Evolutionary conservation across 2,329 filamentous ascomycete genomes (phyloP), one percentile per base, ranked within the genome.

Genomic region (Curvularia sp.): DNA sequence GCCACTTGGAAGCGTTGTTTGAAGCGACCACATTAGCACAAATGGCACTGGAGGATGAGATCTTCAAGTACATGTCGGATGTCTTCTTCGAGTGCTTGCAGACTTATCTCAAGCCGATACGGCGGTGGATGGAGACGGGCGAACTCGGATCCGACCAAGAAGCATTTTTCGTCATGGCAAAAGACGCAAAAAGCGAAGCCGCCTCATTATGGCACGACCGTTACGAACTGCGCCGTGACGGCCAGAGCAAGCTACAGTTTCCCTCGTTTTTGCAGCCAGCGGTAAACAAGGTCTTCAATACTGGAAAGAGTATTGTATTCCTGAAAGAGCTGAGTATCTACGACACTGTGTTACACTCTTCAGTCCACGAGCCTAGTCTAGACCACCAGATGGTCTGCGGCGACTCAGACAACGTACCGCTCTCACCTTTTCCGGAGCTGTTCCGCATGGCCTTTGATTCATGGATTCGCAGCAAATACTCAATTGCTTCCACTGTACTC

Each of bases 261-360:
- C 93, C 94, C 0, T 83, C 79, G 2, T 97, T 97, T 64, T 81
- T 97, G 4, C 86, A 88, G 38, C 83, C 88, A 2, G 85, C 88
- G 1, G 87, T 86, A 0, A 79, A 81, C 23, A 90, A 88, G 61
- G 92, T 97, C 36, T 94, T 97, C 68, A 92, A 89, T 1, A 89
- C 92, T 1, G 94, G 94, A 0, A 97, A 97, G 77, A 96, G 90
- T 67, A 88, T 95, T 54, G 86, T 95, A 1, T 89, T 97, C 43
- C 79, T 97, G n/a, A 89, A 88, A 59, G 85, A 89, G 47, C 81
- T 97, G 10, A 86, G 87, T 39, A 81, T 83, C 54, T 81, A 84
- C 59, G 74, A 68, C 61, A 55, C 73, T 59, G 46, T 42, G 3
- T n/a, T 63, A 19, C 49, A 48, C 9, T 27, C 55, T 3, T 53